These are phyloP conservation scores for Diaporthe vaccinii DNA, from an alignment of 2,329 filamentous ascomycete genomes.

Conservation along the genomic window DNA sequence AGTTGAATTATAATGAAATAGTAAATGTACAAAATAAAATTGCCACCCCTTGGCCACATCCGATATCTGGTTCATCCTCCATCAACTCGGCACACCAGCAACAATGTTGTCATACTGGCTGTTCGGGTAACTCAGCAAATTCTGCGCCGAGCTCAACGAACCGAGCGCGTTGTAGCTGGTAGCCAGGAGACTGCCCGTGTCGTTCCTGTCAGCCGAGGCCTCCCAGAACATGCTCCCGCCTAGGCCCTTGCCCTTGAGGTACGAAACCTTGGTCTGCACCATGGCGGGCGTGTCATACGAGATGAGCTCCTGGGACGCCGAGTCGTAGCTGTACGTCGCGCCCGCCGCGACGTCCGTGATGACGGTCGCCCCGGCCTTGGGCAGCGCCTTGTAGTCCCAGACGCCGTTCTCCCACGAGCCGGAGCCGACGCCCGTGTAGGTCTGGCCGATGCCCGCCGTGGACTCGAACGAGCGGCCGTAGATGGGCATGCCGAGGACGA, in stretches of 20 bases:
- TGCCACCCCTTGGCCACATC: neutral
- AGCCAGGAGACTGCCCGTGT: constrained; percentile 71
- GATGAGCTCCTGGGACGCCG: constrained; percentile 71
- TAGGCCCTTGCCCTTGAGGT: constrained; percentile 72
- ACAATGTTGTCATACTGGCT: constrained; percentile 70
- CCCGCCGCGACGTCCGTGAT: constrained; percentile 68
- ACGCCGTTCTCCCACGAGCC: constrained; percentile 81
- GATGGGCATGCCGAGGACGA: constrained; percentile 84
- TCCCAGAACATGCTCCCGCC: constrained; percentile 93
- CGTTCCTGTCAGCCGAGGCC: constrained; percentile 75
- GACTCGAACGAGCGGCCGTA: constrained; percentile 80
- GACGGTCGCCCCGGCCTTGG: constrained; percentile 70
- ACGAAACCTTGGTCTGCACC: constrained; percentile 73
- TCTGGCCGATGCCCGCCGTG: constrained; percentile 74
- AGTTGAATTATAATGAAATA: neutral
- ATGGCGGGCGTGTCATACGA: constrained; percentile 78
- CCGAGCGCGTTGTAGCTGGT: constrained; percentile 58
- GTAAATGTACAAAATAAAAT: neutral
- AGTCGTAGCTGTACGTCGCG: constrained; percentile 80
- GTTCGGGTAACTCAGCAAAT: constrained; percentile 65
- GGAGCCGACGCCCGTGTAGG: constrained; percentile 73
- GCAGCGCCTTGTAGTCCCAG: constrained; percentile 86
- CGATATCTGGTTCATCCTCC: neutral
- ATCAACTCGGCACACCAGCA: constrained; percentile 47
- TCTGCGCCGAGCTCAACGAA: constrained; percentile 61